A percentile compares a stretch with the other conserved stretches of the same genome.
Evolutionary conservation across 305 asterid species (phyloP).

Genomic region (Rubia tinctorum): DNA sequence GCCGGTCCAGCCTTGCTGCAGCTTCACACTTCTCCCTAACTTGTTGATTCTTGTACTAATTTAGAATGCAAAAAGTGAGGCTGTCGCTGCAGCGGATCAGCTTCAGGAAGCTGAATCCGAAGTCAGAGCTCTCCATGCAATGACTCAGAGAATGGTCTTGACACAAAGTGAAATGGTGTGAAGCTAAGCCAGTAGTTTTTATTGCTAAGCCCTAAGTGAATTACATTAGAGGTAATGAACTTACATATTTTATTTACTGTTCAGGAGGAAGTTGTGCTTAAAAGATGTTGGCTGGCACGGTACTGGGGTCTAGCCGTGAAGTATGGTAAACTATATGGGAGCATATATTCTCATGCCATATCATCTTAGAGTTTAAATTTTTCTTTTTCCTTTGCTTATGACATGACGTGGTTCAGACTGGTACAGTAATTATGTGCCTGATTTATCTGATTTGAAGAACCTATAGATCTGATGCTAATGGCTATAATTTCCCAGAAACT

Average conservation of each 20-base stretch:
- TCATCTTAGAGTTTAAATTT: neutral
- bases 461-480: neutral
- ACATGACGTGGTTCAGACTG: neutral
- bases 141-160: slow-evolving; percentile 97
- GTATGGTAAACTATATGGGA: slow-evolving; percentile 50
- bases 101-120: slow-evolving; percentile 73
- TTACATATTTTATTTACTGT: slow-evolving; percentile 15
- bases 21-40: slow-evolving; percentile 22
- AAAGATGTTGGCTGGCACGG: slow-evolving; percentile 99
- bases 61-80: slow-evolving; percentile 73
- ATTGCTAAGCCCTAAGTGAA: neutral
- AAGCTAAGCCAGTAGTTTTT: slow-evolving; percentile 17
- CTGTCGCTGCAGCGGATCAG: slow-evolving; percentile 53
- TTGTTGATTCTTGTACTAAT: slow-evolving; percentile 26
- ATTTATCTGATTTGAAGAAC: neutral
- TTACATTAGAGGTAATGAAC: neutral
- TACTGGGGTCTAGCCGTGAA: slow-evolving; percentile 96
- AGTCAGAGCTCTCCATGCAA: slow-evolving; percentile 73
- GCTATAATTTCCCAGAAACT: neutral
- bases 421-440: neutral
- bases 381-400: neutral
- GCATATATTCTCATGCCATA: slow-evolving; percentile 4
- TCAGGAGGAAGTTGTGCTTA: slow-evolving; percentile 99
- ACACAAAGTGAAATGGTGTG: slow-evolving; percentile 89
- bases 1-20: slow-evolving; percentile 12